A percentile compares a stretch with the other conserved stretches of the same genome.
phyloP scores from a whole-genome alignment of 768 basidiomycete genomes.

The Hygrocybe punicea region DNA sequence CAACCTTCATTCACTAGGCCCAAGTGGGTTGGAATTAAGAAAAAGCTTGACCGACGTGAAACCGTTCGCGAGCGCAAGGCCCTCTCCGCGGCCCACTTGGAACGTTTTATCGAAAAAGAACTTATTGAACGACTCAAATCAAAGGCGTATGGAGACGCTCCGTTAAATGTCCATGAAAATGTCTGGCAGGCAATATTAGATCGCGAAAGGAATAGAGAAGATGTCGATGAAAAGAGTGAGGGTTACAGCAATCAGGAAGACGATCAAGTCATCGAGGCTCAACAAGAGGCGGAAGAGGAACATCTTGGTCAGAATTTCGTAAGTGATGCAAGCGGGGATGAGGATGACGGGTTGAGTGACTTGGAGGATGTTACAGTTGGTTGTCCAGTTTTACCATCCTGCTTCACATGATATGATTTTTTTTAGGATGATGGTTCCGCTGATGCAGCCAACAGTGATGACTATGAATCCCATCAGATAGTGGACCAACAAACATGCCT shows the following conservation, averaged over 20 bases:
- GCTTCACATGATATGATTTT: background rate
- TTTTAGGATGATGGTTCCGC: slow-evolving; percentile 43
- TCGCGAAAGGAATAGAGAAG: slow-evolving; percentile 59
- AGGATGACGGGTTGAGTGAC: slow-evolving; percentile 60
- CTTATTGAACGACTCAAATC: slow-evolving; percentile 92
- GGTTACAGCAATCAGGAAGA: slow-evolving; percentile 60
- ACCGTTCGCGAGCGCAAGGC: slow-evolving; percentile 93
- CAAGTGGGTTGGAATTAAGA: slow-evolving; percentile 92
- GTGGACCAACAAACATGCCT: slow-evolving; percentile 41
- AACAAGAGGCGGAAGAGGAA: slow-evolving; percentile 53
- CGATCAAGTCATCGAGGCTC: slow-evolving; percentile 60
- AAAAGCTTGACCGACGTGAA: slow-evolving; percentile 93
- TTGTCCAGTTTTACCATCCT: slow-evolving; percentile 19
- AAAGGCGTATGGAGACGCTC: slow-evolving; percentile 96
- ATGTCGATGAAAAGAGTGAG: slow-evolving; percentile 41
- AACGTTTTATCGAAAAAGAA: slow-evolving; percentile 93
- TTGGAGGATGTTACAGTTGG: slow-evolving; percentile 67
- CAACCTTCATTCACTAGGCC: slow-evolving; percentile 49
- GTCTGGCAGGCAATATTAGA: slow-evolving; percentile 94
- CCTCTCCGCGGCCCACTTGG: slow-evolving; percentile 90
- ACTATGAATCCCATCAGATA: slow-evolving; percentile 38
- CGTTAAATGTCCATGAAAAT: slow-evolving; percentile 95
- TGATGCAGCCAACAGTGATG: slow-evolving; percentile 39
- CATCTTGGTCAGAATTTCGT: slow-evolving; percentile 70
- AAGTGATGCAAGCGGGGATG: slow-evolving; percentile 68